Percentiles rank a stretch among this genome's conserved stretches.
phyloP scores from a whole-genome alignment of 441 rosid genomes.

The Oxalis stricta region DNA sequence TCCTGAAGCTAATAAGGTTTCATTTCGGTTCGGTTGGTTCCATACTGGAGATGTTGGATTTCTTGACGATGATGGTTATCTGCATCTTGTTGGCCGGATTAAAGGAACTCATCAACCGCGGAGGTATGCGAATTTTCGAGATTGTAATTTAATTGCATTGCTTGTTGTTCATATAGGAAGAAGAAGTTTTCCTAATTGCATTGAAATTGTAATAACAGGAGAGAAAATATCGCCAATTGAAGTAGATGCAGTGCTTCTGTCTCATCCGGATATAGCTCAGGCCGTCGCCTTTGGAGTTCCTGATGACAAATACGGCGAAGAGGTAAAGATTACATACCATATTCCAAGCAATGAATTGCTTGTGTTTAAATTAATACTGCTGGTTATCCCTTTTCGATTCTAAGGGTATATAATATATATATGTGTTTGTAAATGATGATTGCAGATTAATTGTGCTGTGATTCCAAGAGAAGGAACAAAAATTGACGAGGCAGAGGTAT shows the following conservation, averaged over 20 bases:
- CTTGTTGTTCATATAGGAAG: too few relatives aligned
- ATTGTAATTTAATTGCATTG: too few relatives aligned
- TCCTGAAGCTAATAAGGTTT: slow-evolving; percentile 67
- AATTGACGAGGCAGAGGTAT: slow-evolving; percentile 29
- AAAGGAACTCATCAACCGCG: slow-evolving; percentile 93
- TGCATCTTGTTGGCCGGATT: slow-evolving; percentile 76
- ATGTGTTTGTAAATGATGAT: too few relatives aligned
- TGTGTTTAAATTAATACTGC: neutral
- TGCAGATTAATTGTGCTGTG: slow-evolving; percentile 56
- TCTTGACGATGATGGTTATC: slow-evolving; percentile 60
- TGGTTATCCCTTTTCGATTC: too few relatives aligned
- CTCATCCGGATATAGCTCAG: slow-evolving; percentile 41
- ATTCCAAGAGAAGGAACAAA: slow-evolving; percentile 38
- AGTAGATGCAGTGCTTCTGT: slow-evolving; percentile 50
- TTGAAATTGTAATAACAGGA: too few relatives aligned
- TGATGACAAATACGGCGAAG: slow-evolving; percentile 66
- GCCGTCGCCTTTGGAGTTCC: slow-evolving; percentile 66
- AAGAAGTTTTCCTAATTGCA: too few relatives aligned
- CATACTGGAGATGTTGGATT: slow-evolving; percentile 72
- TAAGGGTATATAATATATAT: too few relatives aligned
- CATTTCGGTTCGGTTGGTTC: slow-evolving; percentile 76
- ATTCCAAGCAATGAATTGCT: neutral
- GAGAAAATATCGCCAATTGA: slow-evolving; percentile 69
- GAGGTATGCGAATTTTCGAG: too few relatives aligned
- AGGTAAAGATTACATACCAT: slow-evolving; percentile 23